phyloP scores from a whole-genome alignment of 345 rosid species.

The sweet orange (Citrus sinensis) region DNA sequence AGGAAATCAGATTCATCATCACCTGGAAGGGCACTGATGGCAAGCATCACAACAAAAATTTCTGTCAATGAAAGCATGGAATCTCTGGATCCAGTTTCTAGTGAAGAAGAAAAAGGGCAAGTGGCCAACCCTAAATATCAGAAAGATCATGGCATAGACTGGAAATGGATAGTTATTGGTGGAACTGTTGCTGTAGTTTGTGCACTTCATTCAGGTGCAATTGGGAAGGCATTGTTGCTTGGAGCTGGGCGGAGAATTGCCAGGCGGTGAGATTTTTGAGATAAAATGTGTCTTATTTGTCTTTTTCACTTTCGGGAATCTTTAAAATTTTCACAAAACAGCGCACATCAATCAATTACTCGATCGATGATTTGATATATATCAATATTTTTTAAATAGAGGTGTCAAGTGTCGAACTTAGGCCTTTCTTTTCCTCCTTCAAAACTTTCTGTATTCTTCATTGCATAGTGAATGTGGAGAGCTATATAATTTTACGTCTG shows the following conservation, averaged over 20 bases:
- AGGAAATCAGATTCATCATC: constrained; percentile 51
- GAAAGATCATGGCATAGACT: constrained; percentile 60
- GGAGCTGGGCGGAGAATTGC: constrained; percentile 86
- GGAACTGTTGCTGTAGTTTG: constrained; percentile 76
- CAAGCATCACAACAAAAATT: constrained; percentile 64
- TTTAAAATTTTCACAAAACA: neutral
- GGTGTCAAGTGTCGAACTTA: neutral
- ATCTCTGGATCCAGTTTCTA: constrained; percentile 28
- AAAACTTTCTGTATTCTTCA: neutral
- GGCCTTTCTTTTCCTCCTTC: neutral
- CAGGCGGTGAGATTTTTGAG: constrained; percentile 48
- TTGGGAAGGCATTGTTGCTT: constrained; percentile 70
- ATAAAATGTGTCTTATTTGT: too few relatives aligned
- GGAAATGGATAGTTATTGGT: constrained; percentile 88
- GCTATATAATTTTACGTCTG: neutral
- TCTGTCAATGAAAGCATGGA: constrained; percentile 40
- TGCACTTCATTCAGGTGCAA: constrained; percentile 64
- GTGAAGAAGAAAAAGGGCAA: constrained; percentile 39
- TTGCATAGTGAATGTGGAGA: neutral
- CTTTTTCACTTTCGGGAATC: neutral
- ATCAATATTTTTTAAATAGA: neutral
- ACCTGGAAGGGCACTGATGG: constrained; percentile 71
- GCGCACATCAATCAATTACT: neutral
- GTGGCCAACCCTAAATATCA: constrained; percentile 21
- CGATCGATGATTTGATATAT: neutral